A percentile compares a stretch with the other conserved stretches of the same genome.
Evolutionary conservation across 495 filamentous ascomycete species (phyloP).

Genomic region (Aspergillus heteromorphus): DNA sequence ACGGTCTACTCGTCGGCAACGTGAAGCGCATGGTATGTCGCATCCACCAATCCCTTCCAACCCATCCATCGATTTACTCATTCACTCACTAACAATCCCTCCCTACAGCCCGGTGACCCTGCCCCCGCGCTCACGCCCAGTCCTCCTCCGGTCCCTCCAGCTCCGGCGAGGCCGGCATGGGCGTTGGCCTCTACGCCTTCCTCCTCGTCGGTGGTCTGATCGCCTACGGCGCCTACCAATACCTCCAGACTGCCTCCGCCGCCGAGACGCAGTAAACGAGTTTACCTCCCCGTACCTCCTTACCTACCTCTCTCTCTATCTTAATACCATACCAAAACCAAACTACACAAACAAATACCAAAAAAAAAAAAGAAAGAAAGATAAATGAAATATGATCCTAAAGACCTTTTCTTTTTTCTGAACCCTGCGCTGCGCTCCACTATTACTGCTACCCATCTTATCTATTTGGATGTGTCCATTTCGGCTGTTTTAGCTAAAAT

Average conservation of each 20-base stretch:
- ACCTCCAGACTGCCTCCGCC: conserved; percentile 59
- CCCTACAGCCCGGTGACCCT: conserved; percentile 77
- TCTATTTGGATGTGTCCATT: conserved; percentile 10
- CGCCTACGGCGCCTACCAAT: conserved; percentile 84
- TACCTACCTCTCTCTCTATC: too few relatives aligned
- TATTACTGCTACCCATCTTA: neutral
- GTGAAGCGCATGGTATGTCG: conserved; percentile 78
- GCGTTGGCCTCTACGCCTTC: conserved; percentile 77
- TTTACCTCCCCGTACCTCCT: too few relatives aligned
- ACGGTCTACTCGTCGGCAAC: conserved; percentile 67
- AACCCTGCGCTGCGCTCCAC: neutral
- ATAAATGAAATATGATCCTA: conserved; percentile 3
- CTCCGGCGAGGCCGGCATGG: conserved; percentile 49
- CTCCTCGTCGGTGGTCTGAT: conserved; percentile 69
- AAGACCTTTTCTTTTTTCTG: conserved; percentile 8
- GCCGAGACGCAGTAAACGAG: conserved; percentile 21
- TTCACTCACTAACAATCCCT: conserved; percentile 5
- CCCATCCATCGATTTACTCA: conserved; percentile 6
- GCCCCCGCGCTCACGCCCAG: conserved; percentile 54
- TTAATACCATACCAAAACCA: too few relatives aligned
- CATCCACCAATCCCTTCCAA: conserved; percentile 5
- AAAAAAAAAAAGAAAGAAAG: conserved; percentile 8
- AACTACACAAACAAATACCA: neutral
- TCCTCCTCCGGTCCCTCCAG: conserved; percentile 44
- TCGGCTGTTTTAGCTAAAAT: neutral